Percentiles rank a stretch among this genome's conserved stretches.
These are phyloP conservation scores for Fistulinella prunicolor DNA, from an alignment of 768 basidiomycete species.

Conservation along the genomic window DNA sequence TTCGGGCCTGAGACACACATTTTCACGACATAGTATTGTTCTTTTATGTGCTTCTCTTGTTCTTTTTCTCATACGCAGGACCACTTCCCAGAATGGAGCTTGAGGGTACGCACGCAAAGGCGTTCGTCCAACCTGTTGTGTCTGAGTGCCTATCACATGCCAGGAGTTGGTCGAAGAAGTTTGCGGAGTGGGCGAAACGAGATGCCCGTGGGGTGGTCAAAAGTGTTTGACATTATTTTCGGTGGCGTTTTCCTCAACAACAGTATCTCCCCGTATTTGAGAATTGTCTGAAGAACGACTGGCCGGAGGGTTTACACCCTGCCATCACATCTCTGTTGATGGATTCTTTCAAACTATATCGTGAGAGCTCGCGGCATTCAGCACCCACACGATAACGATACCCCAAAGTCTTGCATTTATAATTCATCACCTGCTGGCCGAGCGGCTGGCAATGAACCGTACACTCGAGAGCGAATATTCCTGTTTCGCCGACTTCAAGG, in stretches of 20 bases:
- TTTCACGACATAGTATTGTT: slow-evolving; percentile 17
- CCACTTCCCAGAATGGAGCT: background rate
- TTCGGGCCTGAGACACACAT: background rate
- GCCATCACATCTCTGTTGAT: background rate
- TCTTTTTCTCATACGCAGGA: slow-evolving; percentile 10
- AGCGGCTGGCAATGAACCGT: background rate
- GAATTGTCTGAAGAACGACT: background rate
- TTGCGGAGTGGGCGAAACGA: background rate
- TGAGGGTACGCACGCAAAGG: background rate
- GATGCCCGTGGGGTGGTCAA: background rate
- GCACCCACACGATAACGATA: background rate
- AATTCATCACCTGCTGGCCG: background rate
- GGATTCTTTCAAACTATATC: background rate
- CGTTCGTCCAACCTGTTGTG: background rate
- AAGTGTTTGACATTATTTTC: background rate
- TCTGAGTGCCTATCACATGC: slow-evolving; percentile 1
- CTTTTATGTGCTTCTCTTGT: slow-evolving; percentile 13
- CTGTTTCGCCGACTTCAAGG: background rate
- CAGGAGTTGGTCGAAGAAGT: slow-evolving; percentile 2
- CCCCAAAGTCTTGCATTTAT: background rate
- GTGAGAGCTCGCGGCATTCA: background rate
- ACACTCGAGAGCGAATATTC: background rate
- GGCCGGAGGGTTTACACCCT: background rate
- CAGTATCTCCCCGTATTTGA: background rate
- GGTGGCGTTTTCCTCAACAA: background rate